Evolutionary conservation across 192 early-diverging fungal genomes (phyloP).

Genomic region (Coemansia biformis): DNA sequence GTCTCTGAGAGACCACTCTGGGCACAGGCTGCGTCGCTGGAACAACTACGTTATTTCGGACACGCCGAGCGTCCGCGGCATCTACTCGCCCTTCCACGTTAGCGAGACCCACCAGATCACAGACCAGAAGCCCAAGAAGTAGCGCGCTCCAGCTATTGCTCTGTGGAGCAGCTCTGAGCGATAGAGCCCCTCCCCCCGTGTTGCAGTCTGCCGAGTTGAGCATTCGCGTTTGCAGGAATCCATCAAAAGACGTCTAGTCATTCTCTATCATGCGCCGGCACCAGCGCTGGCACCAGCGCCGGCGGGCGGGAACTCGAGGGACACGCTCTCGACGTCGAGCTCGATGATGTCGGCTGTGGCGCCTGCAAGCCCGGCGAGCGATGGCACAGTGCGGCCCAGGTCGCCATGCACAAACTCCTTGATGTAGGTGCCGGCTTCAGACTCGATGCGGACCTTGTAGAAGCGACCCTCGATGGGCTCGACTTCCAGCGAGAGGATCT

Average conservation of each 20-base stretch:
- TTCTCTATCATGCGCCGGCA: too few species aligned
- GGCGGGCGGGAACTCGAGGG: constrained; percentile 76
- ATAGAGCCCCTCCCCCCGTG: too few species aligned
- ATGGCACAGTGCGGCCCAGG: constrained; percentile 75
- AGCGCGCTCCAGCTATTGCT: too few species aligned
- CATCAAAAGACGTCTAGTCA: too few species aligned
- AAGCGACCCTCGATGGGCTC: constrained; percentile 51
- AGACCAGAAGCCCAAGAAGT: constrained; percentile 20
- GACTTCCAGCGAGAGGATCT: constrained; percentile 52
- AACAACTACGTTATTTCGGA: constrained; percentile 72
- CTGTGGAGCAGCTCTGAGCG: too few species aligned
- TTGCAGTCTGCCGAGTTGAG: too few species aligned
- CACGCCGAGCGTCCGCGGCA: constrained; percentile 72
- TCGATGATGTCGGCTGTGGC: constrained; percentile 67
- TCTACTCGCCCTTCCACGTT: constrained; percentile 78
- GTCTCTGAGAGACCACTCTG: constrained; percentile 62
- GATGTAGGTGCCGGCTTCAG: constrained; percentile 81
- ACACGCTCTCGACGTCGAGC: constrained; percentile 81
- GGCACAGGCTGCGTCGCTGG: constrained; percentile 54
- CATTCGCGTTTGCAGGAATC: not conserved
- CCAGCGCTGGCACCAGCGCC: too few species aligned
- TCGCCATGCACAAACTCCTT: constrained; percentile 98
- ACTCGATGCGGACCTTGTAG: constrained; percentile 63
- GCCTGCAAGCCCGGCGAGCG: constrained; percentile 57
- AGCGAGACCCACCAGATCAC: constrained; percentile 57